Percentiles rank a stretch among this genome's conserved stretches.
Conservation (phyloP, 306 rosid species). For the Vachellia collinsii region DNA sequence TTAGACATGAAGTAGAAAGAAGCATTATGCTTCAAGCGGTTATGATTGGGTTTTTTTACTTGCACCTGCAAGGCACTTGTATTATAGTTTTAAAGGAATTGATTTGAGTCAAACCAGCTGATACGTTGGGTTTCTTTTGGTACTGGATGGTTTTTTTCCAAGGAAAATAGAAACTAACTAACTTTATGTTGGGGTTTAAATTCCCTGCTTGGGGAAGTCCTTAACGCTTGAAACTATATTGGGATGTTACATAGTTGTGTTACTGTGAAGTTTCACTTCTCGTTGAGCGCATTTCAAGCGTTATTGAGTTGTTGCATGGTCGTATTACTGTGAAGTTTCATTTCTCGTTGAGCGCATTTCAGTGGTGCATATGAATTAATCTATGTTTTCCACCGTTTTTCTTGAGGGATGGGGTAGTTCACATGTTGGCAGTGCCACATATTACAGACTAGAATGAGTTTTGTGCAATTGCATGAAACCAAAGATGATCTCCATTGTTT, state of each 20-base stretch:
- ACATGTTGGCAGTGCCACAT: neutral
- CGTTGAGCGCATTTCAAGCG: no score
- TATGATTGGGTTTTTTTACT: neutral
- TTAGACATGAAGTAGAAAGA: neutral
- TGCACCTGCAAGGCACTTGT: neutral
- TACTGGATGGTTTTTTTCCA: neutral
- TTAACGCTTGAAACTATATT: neutral
- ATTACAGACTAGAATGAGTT: neutral
- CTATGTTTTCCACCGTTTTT: neutral
- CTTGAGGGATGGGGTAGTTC: neutral
- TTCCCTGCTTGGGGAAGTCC: neutral
- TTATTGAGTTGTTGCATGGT: neutral
- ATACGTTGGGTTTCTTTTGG: neutral
- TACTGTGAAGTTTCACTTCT: neutral
- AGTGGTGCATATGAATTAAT: neutral
- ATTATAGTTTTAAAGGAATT: neutral
- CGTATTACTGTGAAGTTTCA: neutral
- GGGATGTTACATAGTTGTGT: neutral
- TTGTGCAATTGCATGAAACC: neutral
- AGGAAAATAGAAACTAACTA: no score
- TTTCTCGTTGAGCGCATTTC: neutral
- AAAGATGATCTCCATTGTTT: neutral
- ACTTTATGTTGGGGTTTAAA: neutral
- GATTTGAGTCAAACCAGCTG: neutral
- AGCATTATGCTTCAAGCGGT: neutral